Percentiles rank a stretch among this genome's conserved stretches.
These are phyloP conservation scores for Suillus subalutaceus DNA, from an alignment of 768 basidiomycete species.

Conservation along the genomic window DNA sequence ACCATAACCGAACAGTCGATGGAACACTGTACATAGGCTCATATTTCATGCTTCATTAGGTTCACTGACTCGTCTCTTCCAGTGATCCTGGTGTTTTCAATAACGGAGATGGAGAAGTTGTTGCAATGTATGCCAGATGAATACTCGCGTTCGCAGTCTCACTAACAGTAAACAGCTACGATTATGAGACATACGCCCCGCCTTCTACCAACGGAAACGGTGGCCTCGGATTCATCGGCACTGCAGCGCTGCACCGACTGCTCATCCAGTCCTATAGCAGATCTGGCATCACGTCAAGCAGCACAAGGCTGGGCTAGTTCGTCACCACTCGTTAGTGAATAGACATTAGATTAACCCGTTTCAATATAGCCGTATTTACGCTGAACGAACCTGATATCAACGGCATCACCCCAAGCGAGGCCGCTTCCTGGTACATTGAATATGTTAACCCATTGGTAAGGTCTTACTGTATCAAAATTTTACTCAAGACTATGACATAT, in stretches of 20 bases:
- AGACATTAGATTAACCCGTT: neutral
- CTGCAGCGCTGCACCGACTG: constrained; percentile 42
- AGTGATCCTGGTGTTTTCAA: constrained; percentile 34
- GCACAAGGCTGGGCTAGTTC: constrained; percentile 35
- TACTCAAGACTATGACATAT: neutral
- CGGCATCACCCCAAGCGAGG: constrained; percentile 29
- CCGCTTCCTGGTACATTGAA: constrained; percentile 40
- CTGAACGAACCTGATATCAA: constrained; percentile 41
- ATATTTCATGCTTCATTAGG: neutral
- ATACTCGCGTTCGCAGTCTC: neutral
- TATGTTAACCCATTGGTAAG: constrained; percentile 40
- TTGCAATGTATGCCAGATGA: constrained; percentile 31
- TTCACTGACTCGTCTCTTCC: constrained; percentile 8
- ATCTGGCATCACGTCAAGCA: constrained; percentile 35
- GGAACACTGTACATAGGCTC: constrained; percentile 28
- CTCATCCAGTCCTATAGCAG: constrained; percentile 37
- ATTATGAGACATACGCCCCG: constrained; percentile 40
- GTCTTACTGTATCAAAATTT: neutral
- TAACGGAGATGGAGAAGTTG: constrained; percentile 37
- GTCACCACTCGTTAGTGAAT: constrained; percentile 12
- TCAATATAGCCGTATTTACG: constrained; percentile 33
- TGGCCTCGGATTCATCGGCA: constrained; percentile 42
- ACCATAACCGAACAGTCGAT: constrained; percentile 25
- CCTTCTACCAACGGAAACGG: constrained; percentile 38
- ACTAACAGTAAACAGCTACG: constrained; percentile 30